A percentile compares a stretch with the other conserved stretches of the same genome.
Conservation (phyloP, 495 filamentous ascomycete species). For the Trichocladium uniseriatum region DNA sequence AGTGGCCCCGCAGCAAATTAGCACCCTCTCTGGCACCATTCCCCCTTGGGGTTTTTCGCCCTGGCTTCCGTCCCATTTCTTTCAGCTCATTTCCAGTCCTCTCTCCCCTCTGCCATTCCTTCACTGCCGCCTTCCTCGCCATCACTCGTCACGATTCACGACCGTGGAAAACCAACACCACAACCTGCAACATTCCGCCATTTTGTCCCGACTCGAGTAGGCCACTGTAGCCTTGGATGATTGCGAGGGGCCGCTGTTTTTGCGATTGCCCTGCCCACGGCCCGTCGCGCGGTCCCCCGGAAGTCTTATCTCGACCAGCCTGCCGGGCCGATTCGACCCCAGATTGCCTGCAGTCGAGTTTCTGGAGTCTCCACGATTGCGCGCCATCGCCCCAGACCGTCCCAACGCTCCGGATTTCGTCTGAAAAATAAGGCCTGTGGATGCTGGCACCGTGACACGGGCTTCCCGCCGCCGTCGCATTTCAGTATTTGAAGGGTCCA, state of each 20-base stretch:
- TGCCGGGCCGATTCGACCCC: constrained; percentile 28
- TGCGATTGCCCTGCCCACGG: background rate
- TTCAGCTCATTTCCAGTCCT: constrained; percentile 1
- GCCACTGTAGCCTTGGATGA: background rate
- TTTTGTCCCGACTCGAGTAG: background rate
- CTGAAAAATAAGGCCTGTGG: constrained; percentile 15
- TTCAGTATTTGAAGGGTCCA: constrained; percentile 10
- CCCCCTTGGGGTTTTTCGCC: constrained; percentile 3
- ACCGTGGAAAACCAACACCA: background rate
- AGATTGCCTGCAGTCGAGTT: constrained; percentile 20
- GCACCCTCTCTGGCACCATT: background rate
- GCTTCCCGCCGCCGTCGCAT: constrained; percentile 9
- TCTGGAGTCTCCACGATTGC: constrained; percentile 28
- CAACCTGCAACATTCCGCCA: background rate
- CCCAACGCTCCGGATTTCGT: constrained; percentile 13
- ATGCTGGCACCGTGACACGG: constrained; percentile 20
- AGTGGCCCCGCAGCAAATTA: constrained; percentile 2
- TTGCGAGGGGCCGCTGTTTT: background rate
- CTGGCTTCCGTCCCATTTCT: background rate
- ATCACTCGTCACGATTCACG: no score
- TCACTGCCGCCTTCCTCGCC: background rate
- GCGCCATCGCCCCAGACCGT: constrained; percentile 14
- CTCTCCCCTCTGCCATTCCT: background rate
- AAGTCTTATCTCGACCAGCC: background rate
- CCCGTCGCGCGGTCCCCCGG: background rate